Evolutionary conservation across 2,329 filamentous ascomycete genomes (phyloP), one percentile per base, ranked within the genome.

Genomic region (Rhynchosporium secalis): DNA sequence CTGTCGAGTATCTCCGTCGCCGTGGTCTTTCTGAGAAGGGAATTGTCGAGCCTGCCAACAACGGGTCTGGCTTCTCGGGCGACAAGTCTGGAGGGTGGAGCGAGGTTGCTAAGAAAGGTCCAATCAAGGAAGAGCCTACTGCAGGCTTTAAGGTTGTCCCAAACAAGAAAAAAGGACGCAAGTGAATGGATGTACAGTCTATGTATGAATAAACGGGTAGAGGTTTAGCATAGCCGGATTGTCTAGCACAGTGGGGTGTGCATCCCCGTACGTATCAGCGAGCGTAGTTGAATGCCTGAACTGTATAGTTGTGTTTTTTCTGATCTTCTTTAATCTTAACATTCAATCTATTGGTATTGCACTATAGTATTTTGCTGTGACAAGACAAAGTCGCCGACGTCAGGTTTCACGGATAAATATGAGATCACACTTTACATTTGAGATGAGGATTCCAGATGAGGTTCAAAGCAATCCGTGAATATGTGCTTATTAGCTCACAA

Each of bases 81-180:
- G 79, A 77, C 68, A 79, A 77, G 56, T 72, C 77, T 31, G 87
- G 90, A 60, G 94, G 94, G 26, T 99, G 95, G 95, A 96, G 84
- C 70, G 95, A 98, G 78, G 95, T 99, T 58, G 95, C 95, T 1
- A 98, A 98, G 87, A 97, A 97, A 82, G 89, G 90, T 55, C 77
- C 79, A 60, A 78, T 79, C 61, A 77, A 75, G 65, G 77, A 78
- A 72, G 76, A 69, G 72, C 66, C 69, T 56, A 66, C 76, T 55
- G 74, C 77, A 48, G 84, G 81, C 29, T 98, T 97, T 80, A 95
- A 95, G 81, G 91, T 98, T 58, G 94, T 98, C 10, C 86, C 91
- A 13, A 84, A 88, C 66, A 93, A 95, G 76, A 98, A 97, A 86
- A 96, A 96, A 85, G 88, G 89, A 74, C 89, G 89, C 81, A 92